Evolutionary conservation across 805 yeast species (phyloP).

Genomic region (Metschnikowia lachancei): DNA sequence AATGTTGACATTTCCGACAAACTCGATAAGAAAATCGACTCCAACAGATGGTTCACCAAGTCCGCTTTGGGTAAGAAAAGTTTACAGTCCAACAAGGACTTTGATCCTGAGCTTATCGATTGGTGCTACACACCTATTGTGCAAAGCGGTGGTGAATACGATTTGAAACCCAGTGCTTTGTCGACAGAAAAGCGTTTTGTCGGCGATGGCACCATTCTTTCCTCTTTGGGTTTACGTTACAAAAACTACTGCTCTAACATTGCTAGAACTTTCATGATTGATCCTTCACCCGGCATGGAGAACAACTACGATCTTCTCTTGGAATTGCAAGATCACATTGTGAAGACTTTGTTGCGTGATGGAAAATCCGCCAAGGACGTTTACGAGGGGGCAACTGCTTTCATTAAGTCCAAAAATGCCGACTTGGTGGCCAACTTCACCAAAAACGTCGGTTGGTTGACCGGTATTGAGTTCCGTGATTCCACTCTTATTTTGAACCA

Average conservation of each 20-base stretch:
- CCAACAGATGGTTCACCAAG: conserved; percentile 62
- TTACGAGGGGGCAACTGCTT: conserved; percentile 61
- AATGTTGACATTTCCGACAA: conserved; percentile 71
- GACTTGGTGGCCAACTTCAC: conserved; percentile 63
- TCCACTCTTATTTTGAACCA: conserved; percentile 67
- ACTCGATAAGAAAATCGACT: conserved; percentile 77
- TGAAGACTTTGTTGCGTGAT: conserved; percentile 52
- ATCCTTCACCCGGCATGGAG: conserved; percentile 79
- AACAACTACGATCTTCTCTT: conserved; percentile 74
- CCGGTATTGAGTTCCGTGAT: conserved; percentile 89
- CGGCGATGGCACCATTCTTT: conserved; percentile 72
- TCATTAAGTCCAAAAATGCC: conserved; percentile 57
- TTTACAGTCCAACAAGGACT: conserved; percentile 51
- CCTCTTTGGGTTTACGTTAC: conserved; percentile 84
- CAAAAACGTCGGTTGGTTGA: conserved; percentile 81
- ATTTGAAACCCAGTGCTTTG: conserved; percentile 78
- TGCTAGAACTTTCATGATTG: conserved; percentile 84
- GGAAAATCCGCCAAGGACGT: conserved; percentile 68
- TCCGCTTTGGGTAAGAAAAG: conserved; percentile 51
- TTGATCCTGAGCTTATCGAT: conserved; percentile 74
- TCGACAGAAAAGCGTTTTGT: conserved; percentile 62
- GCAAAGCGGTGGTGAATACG: conserved; percentile 84
- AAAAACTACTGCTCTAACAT: conserved; percentile 85
- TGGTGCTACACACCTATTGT: conserved; percentile 94
- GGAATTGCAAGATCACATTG: conserved; percentile 64